Base-by-base conservation (phyloP, 2,329 filamentous ascomycete species). In the Talaromyces albobiverticillius region DNA sequence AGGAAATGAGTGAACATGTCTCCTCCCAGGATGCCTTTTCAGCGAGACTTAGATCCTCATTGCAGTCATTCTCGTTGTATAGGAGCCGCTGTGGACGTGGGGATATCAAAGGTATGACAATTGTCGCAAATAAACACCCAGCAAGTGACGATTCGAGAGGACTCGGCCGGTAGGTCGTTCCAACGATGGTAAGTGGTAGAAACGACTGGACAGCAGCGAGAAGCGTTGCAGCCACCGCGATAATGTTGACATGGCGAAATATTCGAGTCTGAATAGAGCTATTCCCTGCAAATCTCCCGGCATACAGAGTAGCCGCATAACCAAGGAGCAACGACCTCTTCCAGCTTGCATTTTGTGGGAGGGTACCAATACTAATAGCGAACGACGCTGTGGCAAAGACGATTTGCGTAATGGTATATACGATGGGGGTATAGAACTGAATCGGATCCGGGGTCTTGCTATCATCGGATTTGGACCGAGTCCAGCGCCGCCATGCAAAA, bases 1-100 rank as follows among this genome's bases (percentile, higher is more conserved):
- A 67, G 5, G 66, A 68, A n/a, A 67, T 63, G 38, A 62, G 59
- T 1, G 65, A 69, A 50, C 66, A 67, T 1, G 65, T 68, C 55
- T 71, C 65, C 53, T 71, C 67, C 0, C 60, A 60, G 6, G 66
- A 68, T 14, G 29, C 40, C 25, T 57, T 54, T 6, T 58, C 53
- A 7, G 55, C n/a, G 20, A 25, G 23, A 7, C 2, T 43, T 3
- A 48, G 40, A 29, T 43, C 32, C n/a, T 58, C 57, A 4, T 59
- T 46, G 14, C 53, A 59, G 46, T 67, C 61, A 7, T 51, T 14
- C 38, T 62, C 62, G 5, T 31, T 26, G 6, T 60, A 52, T 11
- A 60, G 48, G 3, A 41, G 47, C 14, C 55, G 56, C 10, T 57
- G 59, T 10, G 63, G 61, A 8, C 62, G 59, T 11, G 63, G 63